Evolutionary conservation across 306 rosid genomes (phyloP).

Genomic region (Geum urbanum): DNA sequence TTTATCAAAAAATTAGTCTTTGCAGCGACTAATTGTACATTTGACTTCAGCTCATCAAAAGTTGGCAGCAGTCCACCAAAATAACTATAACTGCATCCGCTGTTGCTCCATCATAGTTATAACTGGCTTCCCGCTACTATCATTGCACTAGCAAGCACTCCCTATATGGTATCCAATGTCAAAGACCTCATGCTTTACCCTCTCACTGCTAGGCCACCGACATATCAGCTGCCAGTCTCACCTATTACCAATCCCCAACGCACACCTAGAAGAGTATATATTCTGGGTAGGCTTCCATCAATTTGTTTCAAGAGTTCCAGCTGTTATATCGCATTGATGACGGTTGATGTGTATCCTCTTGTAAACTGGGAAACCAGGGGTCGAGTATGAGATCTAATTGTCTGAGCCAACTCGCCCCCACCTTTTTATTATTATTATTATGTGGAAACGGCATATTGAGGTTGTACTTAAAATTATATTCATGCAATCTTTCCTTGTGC

Average conservation of each 20-base stretch:
- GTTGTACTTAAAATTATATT: slow-evolving; percentile 23
- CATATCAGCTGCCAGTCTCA: neutral
- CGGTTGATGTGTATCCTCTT: neutral
- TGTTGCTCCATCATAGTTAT: neutral
- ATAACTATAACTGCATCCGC: neutral
- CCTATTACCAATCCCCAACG: neutral
- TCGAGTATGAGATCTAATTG: neutral
- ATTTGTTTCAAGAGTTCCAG: neutral
- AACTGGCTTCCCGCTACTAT: neutral
- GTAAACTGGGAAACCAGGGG: neutral
- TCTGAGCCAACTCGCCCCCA: neutral
- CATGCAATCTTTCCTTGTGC: slow-evolving; percentile 25
- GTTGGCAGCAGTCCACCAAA: neutral
- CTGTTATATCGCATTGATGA: neutral
- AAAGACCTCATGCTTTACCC: slow-evolving; percentile 5
- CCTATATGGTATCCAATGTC: neutral
- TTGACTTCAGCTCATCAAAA: neutral
- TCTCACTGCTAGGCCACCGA: neutral
- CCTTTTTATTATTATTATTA: slow-evolving; percentile 14
- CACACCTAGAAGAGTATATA: neutral
- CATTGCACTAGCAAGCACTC: neutral
- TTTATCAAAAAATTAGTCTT: too few relatives aligned
- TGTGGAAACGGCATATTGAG: slow-evolving; percentile 22
- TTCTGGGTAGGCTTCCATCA: neutral
- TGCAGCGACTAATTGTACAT: neutral